Conservation (phyloP, 257 asterid genomes). For the Ilex asprella region DNA sequence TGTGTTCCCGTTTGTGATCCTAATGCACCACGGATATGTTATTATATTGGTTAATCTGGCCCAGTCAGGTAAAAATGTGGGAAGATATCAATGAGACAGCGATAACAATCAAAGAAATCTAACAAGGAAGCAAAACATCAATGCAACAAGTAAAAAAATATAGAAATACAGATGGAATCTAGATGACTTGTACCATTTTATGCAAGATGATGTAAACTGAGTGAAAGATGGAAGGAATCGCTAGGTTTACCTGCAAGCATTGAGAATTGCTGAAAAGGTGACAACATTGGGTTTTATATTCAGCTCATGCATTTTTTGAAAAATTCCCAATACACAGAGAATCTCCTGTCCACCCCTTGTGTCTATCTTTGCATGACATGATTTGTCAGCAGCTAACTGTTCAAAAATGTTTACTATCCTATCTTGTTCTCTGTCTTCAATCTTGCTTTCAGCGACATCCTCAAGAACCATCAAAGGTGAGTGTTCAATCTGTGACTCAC, state of each 20-base stretch:
- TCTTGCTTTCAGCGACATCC: conserved; percentile 16
- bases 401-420: conserved; percentile 48
- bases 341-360: conserved; percentile 48
- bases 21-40: too few species aligned
- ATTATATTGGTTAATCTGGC: too few species aligned
- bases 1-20: too few species aligned
- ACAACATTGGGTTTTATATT: conserved; percentile 91
- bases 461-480: conserved; percentile 15
- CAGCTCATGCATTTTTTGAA: conserved; percentile 86
- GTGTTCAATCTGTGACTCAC: conserved; percentile 31
- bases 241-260: conserved; percentile 77
- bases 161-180: conserved; percentile 4
- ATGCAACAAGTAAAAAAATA: neutral
- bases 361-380: conserved; percentile 23
- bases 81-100: too few species aligned
- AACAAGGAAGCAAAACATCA: too few species aligned
- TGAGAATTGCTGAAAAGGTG: conserved; percentile 88
- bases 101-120: too few species aligned
- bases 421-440: conserved; percentile 36
- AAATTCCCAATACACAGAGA: conserved; percentile 62
- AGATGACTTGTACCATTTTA: too few species aligned
- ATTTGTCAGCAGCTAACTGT: conserved; percentile 55
- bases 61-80: too few species aligned
- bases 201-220: too few species aligned
- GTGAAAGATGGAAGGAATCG: neutral